Percentiles rank a stretch among this genome's conserved stretches.
Evolutionary conservation across 2,329 filamentous ascomycete genomes (phyloP).

Genomic region (Colletotrichum caudatum): DNA sequence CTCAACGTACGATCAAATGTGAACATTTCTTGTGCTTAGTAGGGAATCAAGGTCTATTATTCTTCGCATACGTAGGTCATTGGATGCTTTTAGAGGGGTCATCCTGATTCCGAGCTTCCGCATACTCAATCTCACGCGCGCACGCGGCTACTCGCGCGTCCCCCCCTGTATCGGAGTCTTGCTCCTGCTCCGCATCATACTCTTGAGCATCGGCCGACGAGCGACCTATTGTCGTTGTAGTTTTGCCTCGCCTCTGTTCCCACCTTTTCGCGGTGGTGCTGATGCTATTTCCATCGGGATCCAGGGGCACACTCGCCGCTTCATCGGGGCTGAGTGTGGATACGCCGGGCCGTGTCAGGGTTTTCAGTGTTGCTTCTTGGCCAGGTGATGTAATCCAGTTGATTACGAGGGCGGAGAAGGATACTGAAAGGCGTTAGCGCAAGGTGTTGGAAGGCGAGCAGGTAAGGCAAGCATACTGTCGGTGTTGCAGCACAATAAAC

Average conservation of each 20-base stretch:
- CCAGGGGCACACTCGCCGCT: constrained; percentile 22
- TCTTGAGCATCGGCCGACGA: not conserved
- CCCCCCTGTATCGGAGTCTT: not conserved
- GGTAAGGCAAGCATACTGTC: not conserved
- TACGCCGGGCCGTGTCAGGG: constrained; percentile 18
- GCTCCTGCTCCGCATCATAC: not conserved
- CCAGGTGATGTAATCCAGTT: constrained; percentile 35
- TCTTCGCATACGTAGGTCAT: not conserved
- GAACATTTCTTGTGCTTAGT: not conserved
- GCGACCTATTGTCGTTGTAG: constrained; percentile 2
- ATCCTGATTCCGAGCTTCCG: not conserved
- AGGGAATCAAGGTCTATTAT: not conserved
- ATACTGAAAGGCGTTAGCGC: not conserved
- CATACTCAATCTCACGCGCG: too few species aligned
- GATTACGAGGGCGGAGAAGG: constrained; percentile 35
- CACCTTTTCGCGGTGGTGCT: constrained; percentile 9
- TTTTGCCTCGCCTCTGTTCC: constrained; percentile 17
- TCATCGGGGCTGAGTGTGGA: constrained; percentile 24
- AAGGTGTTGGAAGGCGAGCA: too few species aligned
- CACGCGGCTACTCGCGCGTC: not conserved
- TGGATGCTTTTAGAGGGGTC: too few species aligned
- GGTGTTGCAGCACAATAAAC: constrained; percentile 32
- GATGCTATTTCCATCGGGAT: constrained; percentile 21
- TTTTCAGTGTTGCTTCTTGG: constrained; percentile 27
- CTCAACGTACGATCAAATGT: not conserved